Evolutionary conservation across 352 stramenopile genomes (phyloP).

Genomic region (Globisporangium iwayamae): DNA sequence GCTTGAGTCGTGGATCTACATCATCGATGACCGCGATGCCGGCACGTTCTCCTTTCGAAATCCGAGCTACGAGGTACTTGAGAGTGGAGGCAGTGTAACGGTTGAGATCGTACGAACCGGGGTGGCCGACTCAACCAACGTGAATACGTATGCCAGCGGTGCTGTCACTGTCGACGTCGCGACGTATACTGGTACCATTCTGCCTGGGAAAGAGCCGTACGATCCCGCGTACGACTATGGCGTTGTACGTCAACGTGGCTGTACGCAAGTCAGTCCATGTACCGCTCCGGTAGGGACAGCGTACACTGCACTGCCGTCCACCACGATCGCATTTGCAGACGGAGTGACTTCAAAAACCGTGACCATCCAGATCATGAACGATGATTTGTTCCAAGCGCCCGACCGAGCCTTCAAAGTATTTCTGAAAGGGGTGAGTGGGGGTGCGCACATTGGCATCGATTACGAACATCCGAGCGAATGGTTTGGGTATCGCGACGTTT

Average conservation of each 20-base stretch:
- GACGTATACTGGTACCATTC: conserved; percentile 51
- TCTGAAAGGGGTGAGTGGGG: conserved; percentile 39
- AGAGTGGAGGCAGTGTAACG: conserved; percentile 40
- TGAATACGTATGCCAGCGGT: conserved; percentile 67
- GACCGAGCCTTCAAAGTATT: conserved; percentile 62
- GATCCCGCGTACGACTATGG: conserved; percentile 55
- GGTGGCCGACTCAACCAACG: conserved; percentile 31
- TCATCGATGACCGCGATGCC: conserved; percentile 72
- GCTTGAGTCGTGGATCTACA: conserved; percentile 59
- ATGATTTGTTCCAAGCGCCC: conserved; percentile 61
- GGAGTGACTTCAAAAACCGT: conserved; percentile 40
- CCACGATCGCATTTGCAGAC: conserved; percentile 47
- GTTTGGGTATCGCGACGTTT: conserved; percentile 32
- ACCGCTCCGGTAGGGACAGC: conserved; percentile 37
- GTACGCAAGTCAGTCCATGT: conserved; percentile 64
- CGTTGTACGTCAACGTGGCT: conserved; percentile 41
- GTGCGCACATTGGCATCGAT: conserved; percentile 56
- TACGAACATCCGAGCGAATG: conserved; percentile 61
- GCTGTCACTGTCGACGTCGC: conserved; percentile 50
- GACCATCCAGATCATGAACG: conserved; percentile 48
- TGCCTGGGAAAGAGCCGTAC: conserved; percentile 43
- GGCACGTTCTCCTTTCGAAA: conserved; percentile 60
- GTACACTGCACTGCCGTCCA: conserved; percentile 47
- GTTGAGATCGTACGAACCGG: conserved; percentile 52
- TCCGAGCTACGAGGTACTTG: conserved; percentile 55